Conservation (phyloP, 306 rosid genomes). For the Rosa lucieae region DNA sequence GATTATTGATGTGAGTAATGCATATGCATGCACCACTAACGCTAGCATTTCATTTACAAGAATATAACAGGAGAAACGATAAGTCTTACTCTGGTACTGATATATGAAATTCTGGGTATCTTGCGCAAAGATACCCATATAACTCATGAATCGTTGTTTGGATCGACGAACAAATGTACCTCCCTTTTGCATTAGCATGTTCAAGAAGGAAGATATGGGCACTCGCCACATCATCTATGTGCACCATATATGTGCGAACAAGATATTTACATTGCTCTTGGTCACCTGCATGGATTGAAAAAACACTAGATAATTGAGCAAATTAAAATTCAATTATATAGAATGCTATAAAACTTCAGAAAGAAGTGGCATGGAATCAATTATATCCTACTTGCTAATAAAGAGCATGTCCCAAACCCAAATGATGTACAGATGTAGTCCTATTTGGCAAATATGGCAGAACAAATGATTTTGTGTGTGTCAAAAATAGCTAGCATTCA, state of each 20-base stretch:
- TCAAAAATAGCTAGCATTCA: too few species aligned
- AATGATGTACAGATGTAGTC: too few species aligned
- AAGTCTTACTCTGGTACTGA: constrained; percentile 46
- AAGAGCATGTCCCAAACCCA: too few species aligned
- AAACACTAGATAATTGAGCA: neutral
- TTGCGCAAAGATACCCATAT: constrained; percentile 34
- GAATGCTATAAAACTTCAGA: too few species aligned
- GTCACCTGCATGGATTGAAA: constrained; percentile 28
- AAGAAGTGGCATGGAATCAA: too few species aligned
- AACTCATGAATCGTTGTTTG: constrained; percentile 26
- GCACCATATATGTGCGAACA: constrained; percentile 34
- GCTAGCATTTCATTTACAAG: too few species aligned
- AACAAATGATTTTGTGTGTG: too few species aligned
- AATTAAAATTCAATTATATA: neutral
- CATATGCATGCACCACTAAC: too few species aligned
- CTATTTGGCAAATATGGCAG: too few species aligned
- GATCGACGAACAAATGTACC: constrained; percentile 57
- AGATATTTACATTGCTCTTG: constrained; percentile 29
- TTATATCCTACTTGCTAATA: too few species aligned
- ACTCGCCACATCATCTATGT: constrained; percentile 60
- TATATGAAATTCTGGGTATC: constrained; percentile 52
- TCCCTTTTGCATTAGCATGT: constrained; percentile 51
- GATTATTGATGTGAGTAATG: too few species aligned
- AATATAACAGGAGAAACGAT: neutral
- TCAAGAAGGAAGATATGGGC: constrained; percentile 61